These are phyloP conservation scores for Penicillium capsulatum DNA, from an alignment of 2,329 filamentous ascomycete species.

Conservation along the genomic window DNA sequence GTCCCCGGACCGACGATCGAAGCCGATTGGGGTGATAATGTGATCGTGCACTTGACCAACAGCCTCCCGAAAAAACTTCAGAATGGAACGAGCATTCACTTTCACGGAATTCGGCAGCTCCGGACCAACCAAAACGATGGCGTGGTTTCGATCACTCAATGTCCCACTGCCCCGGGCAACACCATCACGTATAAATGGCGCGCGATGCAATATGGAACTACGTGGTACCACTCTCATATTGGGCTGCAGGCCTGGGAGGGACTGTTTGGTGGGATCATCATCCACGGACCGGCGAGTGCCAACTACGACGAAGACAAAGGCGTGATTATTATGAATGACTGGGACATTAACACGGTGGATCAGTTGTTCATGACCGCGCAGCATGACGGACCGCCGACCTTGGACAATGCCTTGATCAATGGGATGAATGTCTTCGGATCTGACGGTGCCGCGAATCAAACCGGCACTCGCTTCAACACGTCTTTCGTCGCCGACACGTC, in stretches of 20 bases:
- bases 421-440: conserved; percentile 33
- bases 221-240: conserved; percentile 37
- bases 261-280: conserved; percentile 56
- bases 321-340: conserved; percentile 34
- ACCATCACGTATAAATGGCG: conserved; percentile 38
- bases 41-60: conserved; percentile 28
- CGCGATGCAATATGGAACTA: conserved; percentile 36
- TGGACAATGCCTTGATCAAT: conserved; percentile 49
- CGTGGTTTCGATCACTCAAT: conserved; percentile 36
- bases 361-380: conserved; percentile 22
- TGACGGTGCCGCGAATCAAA: conserved; percentile 22
- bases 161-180: conserved; percentile 34
- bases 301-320: conserved; percentile 40
- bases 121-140: conserved; percentile 32
- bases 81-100: conserved; percentile 28
- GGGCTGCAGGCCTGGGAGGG: conserved; percentile 48
- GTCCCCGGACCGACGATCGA: conserved; percentile 34
- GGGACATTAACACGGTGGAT: conserved; percentile 25
- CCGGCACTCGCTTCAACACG: conserved; percentile 44
- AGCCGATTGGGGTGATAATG: conserved; percentile 35
- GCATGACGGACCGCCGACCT: conserved; percentile 17
- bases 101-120: conserved; percentile 36
- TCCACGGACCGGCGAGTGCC: conserved; percentile 38
- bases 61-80: conserved; percentile 10
- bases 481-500: conserved; percentile 40